Base-by-base conservation (phyloP, 2,329 filamentous ascomycete genomes). In the Fusarium circinatum region DNA sequence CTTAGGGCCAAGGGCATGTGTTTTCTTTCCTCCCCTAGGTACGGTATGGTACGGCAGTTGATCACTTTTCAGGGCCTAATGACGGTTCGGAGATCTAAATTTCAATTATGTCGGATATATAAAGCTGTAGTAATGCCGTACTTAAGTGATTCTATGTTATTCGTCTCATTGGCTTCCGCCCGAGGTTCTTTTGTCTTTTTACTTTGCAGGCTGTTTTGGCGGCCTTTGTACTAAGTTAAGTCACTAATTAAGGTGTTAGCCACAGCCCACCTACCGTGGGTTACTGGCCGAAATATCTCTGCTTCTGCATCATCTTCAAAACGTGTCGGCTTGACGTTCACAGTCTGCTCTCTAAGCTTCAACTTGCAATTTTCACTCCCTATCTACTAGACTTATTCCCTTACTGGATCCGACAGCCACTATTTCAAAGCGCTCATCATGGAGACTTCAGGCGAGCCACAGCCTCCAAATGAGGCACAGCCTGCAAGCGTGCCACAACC, bases 291-390 rank as follows among this genome's bases (percentile, higher is more conserved):
- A 32, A 34, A 49, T 44, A 22, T 47, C 47, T 57, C 47, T 59
- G 30, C 47, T 65, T 70, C 45, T 69, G n/a, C 30, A 54, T 11
- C 36, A 51, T 51, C 51, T 58, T 30, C n/a, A 51, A 45, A 14
- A n/a, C 28, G 22, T 69, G 41, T 38, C 22, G 34, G 6, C n/a
- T 39, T 17, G 15, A 15, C 24, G 18, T 63, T 24, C 14, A 18
- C 28, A n/a, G 20, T 39, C 11, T 22, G 32, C 52, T 30, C 13
- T 34, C 38, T 38, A 8, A 24, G 38, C 10, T 36, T 39, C 17
- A 32, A 32, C 20, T 38, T 32, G 13, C 7, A 59, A 26, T 13
- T 22, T 24, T 8, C 9, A 20, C 22, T 34, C 17, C n/a, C 14
- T 34, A 17, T n/a, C 6, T 34, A 8, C 6, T 41, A 41, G 14